phyloP scores from a whole-genome alignment of 225 moss, liverwort and hornwort species.

The Pleurozium schreberi region DNA sequence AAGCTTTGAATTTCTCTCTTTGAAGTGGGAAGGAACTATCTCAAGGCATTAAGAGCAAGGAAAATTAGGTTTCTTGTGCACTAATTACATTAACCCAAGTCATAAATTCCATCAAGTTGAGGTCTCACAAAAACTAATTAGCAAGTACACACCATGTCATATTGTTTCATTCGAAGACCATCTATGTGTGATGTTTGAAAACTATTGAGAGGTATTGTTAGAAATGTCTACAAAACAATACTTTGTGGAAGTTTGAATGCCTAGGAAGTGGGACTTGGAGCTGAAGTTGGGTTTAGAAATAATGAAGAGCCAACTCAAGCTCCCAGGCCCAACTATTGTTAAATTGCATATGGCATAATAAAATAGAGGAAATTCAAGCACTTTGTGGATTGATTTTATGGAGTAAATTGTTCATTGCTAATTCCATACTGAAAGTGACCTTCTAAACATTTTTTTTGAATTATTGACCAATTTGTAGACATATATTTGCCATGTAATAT shows the following conservation, averaged over 20 bases:
- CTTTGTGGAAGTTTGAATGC: too few species aligned
- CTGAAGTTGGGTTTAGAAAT: not conserved
- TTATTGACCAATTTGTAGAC: not conserved
- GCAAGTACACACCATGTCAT: too few species aligned
- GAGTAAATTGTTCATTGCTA: too few species aligned
- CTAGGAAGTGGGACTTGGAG: not conserved
- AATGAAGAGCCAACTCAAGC: not conserved
- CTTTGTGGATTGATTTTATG: not conserved
- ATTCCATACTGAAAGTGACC: not conserved
- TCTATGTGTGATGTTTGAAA: too few species aligned
- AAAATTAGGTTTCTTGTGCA: too few species aligned
- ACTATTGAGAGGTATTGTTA: not conserved
- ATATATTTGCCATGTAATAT: not conserved
- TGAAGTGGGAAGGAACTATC: too few species aligned
- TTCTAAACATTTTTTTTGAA: rapidly evolving
- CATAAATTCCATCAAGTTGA: rapidly evolving
- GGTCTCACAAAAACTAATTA: too few species aligned
- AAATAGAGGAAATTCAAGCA: not conserved
- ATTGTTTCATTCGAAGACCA: too few species aligned
- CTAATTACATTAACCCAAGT: too few species aligned
- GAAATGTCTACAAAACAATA: not conserved
- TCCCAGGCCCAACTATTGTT: too few species aligned
- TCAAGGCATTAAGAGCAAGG: too few species aligned
- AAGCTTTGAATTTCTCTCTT: too few species aligned
- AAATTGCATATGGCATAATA: not conserved